These are phyloP conservation scores for Claviceps pazoutovae DNA, from an alignment of 2,329 filamentous ascomycete species.

Conservation along the genomic window DNA sequence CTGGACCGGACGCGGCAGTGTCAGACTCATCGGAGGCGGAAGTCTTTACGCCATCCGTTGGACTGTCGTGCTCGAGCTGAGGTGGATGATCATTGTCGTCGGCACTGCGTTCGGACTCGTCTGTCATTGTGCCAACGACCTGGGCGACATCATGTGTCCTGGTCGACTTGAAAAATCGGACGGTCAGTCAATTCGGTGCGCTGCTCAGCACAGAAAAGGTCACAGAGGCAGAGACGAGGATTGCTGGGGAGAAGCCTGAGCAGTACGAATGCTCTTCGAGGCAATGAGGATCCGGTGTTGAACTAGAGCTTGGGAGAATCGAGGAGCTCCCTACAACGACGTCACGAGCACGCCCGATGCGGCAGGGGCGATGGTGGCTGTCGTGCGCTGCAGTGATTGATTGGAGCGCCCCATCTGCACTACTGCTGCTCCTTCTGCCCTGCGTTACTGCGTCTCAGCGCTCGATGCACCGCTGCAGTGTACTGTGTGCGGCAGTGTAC, in stretches of 20 bases:
- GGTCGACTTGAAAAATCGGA: not conserved
- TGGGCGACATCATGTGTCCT: conserved; percentile 3
- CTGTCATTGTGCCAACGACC: conserved; percentile 6
- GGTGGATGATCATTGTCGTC: not conserved
- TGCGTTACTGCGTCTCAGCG: too few species aligned
- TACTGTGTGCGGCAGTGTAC: not conserved
- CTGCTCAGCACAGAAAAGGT: not conserved
- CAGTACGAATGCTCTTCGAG: not conserved
- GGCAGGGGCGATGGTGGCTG: too few species aligned
- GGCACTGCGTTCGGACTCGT: conserved; percentile 4
- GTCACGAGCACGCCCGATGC: not conserved
- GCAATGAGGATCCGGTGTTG: not conserved
- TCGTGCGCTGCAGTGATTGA: not conserved
- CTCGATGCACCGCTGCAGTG: too few species aligned
- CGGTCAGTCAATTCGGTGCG: not conserved
- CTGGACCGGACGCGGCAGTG: not conserved
- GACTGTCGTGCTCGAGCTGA: not conserved
- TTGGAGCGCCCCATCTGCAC: not conserved
- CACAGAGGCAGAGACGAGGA: not conserved
- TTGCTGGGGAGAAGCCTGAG: not conserved
- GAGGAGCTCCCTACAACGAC: not conserved
- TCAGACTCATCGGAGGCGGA: not conserved
- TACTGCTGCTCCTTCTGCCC: not conserved
- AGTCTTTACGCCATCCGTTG: not conserved
- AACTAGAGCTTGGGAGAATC: not conserved